These are phyloP conservation scores for Hemileccinum rubropunctum DNA, from an alignment of 768 basidiomycete genomes.

Conservation along the genomic window DNA sequence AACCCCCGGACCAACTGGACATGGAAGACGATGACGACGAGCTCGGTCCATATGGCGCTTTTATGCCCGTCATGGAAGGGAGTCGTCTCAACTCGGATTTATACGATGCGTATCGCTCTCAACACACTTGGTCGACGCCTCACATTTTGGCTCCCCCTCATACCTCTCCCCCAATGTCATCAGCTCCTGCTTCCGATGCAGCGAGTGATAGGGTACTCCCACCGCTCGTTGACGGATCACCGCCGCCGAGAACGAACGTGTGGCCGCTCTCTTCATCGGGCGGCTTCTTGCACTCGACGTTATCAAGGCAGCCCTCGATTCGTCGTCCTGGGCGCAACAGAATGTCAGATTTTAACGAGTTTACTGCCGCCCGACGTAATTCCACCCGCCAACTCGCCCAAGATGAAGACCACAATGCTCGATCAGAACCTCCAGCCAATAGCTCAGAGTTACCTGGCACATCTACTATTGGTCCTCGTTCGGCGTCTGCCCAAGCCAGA, in stretches of 20 bases:
- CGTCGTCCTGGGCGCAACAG: slow-evolving; percentile 56
- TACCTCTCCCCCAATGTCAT: slow-evolving; percentile 24
- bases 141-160: slow-evolving; percentile 22
- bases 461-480: slow-evolving; percentile 12
- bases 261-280: slow-evolving; percentile 27
- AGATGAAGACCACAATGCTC: slow-evolving; percentile 23
- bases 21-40: slow-evolving; percentile 70
- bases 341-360: slow-evolving; percentile 69
- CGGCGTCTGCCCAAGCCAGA: slow-evolving; percentile 31
- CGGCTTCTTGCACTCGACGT: slow-evolving; percentile 27
- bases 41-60: slow-evolving; percentile 41
- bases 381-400: slow-evolving; percentile 36
- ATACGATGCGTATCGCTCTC: slow-evolving; percentile 58
- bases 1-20: slow-evolving; percentile 54
- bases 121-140: slow-evolving; percentile 31
- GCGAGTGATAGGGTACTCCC: slow-evolving; percentile 26
- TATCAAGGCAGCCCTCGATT: slow-evolving; percentile 58
- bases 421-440: slow-evolving; percentile 7
- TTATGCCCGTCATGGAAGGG: slow-evolving; percentile 45
- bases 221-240: slow-evolving; percentile 27
- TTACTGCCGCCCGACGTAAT: slow-evolving; percentile 62
- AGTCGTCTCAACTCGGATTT: slow-evolving; percentile 56
- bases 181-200: slow-evolving; percentile 25
- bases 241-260: slow-evolving; percentile 15
- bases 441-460: not conserved